A percentile compares a stretch with the other conserved stretches of the same genome.
These are phyloP conservation scores for Coniella lustricola DNA, from an alignment of 2,329 filamentous ascomycete species.

Conservation along the genomic window DNA sequence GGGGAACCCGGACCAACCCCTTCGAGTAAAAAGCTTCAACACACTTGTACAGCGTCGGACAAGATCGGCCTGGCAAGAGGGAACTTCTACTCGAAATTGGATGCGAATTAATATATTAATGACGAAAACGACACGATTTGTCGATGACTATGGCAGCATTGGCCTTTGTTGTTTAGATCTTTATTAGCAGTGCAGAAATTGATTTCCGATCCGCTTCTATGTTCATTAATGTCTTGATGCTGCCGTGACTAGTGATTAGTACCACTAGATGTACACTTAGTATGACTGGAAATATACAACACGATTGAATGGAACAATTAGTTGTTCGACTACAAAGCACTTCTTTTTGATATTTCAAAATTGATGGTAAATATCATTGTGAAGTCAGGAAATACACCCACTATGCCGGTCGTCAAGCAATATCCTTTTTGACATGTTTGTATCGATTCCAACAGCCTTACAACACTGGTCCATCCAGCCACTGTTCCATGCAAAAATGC, in stretches of 20 bases:
- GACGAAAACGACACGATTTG: background rate
- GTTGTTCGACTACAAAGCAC: too few species aligned
- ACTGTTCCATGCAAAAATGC: slow-evolving; percentile 2
- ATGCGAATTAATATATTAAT: background rate
- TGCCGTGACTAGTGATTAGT: too few species aligned
- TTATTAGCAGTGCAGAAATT: background rate
- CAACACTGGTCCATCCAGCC: background rate
- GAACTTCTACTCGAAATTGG: background rate
- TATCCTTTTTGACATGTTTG: background rate
- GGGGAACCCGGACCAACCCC: slow-evolving; percentile 91
- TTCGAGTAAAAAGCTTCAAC: slow-evolving; percentile 58
- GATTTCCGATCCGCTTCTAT: background rate
- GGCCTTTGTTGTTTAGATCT: background rate
- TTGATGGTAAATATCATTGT: too few species aligned
- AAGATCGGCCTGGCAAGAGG: background rate
- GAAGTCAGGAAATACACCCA: too few species aligned
- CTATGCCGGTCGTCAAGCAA: background rate
- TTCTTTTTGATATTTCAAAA: too few species aligned
- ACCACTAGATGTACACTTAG: too few species aligned
- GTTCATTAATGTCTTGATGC: too few species aligned
- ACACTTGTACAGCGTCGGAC: too few species aligned
- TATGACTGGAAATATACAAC: too few species aligned
- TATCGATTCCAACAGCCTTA: background rate
- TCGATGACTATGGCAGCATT: background rate
- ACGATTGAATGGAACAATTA: too few species aligned